Evolutionary conservation across 2,329 filamentous ascomycete genomes (phyloP), one percentile per base, ranked within the genome.

Genomic region (Boeremia exigua): DNA sequence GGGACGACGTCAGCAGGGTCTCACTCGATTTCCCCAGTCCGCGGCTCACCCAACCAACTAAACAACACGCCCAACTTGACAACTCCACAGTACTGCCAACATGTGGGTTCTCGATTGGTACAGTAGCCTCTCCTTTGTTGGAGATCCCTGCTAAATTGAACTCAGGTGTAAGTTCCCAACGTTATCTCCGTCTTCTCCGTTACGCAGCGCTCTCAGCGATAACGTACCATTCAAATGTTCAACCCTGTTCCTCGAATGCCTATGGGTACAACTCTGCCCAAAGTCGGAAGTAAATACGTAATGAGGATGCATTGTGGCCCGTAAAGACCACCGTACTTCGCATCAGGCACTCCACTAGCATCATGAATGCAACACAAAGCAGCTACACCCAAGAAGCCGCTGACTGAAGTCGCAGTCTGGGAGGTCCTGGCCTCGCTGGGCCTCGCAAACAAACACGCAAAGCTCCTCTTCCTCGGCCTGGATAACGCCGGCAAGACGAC

Each of bases 91-190:
- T 17, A 34, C 46, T 15, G 36, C 23, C 36, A 50, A 46, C 51
- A 96, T 96, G 92, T 96, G 91, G 91, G 91, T 96, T 78, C 81
- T 96, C 76, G 92, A 94, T 86, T 96, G 92, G 92, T 95, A 56
- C 50, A 30, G 23, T 27, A 3, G 9, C 29, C 29, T 8, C 15
- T 3, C 12, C 4, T 6, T 4, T 27, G 15, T n/a, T 14, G 10
- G 11, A 47, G 6, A 28, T 14, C 28, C 19, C 27, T 51, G 47
- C 60, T 68, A 51, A 70, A 39, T n/a, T 47, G 34, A 52, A 27
- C 38, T 57, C 55, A 72, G 70, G 70, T 71, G 70, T 72, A 71
- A 69, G 70, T 69, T 52, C 37, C 52, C 51, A 17, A 33, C 23
- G 38, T 48, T 42, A 55, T 29, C 30, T 29, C 42, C 50, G 42